These are phyloP conservation scores for Claviceps sp. DNA, from an alignment of 2,329 filamentous ascomycete genomes.

Conservation along the genomic window DNA sequence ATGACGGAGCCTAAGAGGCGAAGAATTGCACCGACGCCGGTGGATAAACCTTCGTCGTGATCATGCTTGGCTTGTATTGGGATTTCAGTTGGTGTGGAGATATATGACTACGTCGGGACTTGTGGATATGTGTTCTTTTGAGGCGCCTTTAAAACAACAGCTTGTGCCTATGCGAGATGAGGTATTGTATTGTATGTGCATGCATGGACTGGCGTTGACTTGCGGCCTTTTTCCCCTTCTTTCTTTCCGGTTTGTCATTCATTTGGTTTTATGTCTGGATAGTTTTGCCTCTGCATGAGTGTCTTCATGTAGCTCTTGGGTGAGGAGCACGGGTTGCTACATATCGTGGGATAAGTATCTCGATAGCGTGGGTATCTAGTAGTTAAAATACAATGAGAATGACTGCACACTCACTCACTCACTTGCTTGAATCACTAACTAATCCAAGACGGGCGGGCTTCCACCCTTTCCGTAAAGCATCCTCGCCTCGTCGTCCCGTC, in stretches of 20 bases:
- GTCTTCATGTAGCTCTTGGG: background rate
- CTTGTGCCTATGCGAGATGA: background rate
- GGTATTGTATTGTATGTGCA: slow-evolving; percentile 8
- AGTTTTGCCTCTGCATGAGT: background rate
- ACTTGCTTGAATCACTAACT: too few relatives aligned
- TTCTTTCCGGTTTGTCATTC: background rate
- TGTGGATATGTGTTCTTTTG: background rate
- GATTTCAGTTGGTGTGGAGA: background rate
- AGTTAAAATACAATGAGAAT: background rate
- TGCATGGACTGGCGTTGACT: slow-evolving; percentile 18
- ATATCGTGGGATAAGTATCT: background rate
- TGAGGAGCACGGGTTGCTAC: background rate
- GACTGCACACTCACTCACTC: slow-evolving; percentile 2
- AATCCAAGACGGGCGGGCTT: slow-evolving; percentile 28
- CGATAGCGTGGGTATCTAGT: background rate
- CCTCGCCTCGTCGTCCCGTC: slow-evolving; percentile 44
- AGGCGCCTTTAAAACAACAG: background rate
- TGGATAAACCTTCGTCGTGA: slow-evolving; percentile 18
- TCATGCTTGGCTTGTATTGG: background rate
- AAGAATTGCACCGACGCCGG: slow-evolving; percentile 54
- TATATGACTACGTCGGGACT: background rate
- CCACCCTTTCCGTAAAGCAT: slow-evolving; percentile 54
- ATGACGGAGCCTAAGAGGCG: slow-evolving; percentile 47
- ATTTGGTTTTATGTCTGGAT: background rate
- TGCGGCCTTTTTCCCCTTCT: background rate